phyloP scores from a whole-genome alignment of 2,329 filamentous ascomycete species.

The Stachybotrys elegans region DNA sequence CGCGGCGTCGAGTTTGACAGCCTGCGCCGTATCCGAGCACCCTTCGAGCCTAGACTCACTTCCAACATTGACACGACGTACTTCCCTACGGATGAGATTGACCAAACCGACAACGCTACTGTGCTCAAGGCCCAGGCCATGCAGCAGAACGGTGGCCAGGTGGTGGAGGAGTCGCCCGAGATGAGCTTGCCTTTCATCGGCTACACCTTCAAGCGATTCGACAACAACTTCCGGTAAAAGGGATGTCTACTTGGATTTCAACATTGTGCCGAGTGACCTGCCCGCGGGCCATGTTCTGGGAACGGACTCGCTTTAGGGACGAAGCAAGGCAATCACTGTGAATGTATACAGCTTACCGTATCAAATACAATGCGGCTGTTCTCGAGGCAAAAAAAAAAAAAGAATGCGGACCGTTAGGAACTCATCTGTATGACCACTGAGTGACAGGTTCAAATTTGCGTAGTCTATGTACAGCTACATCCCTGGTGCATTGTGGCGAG shows the following conservation, averaged over 20 bases:
- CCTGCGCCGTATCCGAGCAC: conserved; percentile 85
- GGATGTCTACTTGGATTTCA: background rate
- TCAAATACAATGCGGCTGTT: too few species aligned
- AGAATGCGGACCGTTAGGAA: too few species aligned
- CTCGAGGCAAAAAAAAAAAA: too few species aligned
- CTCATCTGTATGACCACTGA: too few species aligned
- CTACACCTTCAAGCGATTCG: conserved; percentile 86
- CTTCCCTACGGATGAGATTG: conserved; percentile 98
- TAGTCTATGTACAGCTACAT: too few species aligned
- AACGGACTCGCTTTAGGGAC: conserved; percentile 8
- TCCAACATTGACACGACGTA: conserved; percentile 96
- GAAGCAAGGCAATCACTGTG: too few species aligned
- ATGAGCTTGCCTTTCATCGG: conserved; percentile 78
- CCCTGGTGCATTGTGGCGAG: too few species aligned
- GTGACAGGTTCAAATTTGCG: too few species aligned
- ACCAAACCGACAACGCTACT: conserved; percentile 90
- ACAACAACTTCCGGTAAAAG: conserved; percentile 58
- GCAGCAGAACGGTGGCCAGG: conserved; percentile 50
- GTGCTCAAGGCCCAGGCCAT: conserved; percentile 78
- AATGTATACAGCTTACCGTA: too few species aligned
- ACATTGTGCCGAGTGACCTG: background rate
- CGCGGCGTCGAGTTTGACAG: conserved; percentile 92
- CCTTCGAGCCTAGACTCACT: conserved; percentile 89
- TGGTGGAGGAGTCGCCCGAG: conserved; percentile 76
- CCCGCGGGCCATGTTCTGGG: conserved; percentile 12